Evolutionary conservation across 192 early-diverging fungal species (phyloP).

Genomic region (Spinellus fusiger): DNA sequence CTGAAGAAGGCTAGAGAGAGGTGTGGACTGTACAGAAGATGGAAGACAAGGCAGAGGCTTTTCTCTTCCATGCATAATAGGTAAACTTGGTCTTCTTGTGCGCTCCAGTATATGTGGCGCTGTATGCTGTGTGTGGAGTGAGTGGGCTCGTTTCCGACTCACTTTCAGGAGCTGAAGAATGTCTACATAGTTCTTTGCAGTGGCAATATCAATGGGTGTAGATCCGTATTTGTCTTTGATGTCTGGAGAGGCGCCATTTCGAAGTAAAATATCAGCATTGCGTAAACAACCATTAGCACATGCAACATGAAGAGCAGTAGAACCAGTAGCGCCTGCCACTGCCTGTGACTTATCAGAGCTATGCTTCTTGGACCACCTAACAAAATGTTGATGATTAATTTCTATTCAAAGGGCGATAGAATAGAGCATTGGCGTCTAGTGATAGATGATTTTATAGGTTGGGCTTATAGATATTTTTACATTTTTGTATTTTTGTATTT

Average conservation of each 20-base stretch:
- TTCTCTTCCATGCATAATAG: no score
- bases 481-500: no score
- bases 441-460: no score
- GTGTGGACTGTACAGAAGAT: no score
- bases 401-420: no score
- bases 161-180: conserved; percentile 23
- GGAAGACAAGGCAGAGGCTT: no score
- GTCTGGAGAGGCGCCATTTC: conserved; percentile 49
- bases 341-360: conserved; percentile 23
- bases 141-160: background rate
- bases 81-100: conserved; percentile 23
- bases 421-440: no score
- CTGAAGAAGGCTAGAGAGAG: no score
- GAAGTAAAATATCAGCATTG: conserved; percentile 54
- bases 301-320: conserved; percentile 80
- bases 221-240: conserved; percentile 52
- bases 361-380: conserved; percentile 25
- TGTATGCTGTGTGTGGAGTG: background rate
- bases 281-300: conserved; percentile 62
- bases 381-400: background rate
- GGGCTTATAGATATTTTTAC: no score
- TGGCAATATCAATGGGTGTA: conserved; percentile 38
- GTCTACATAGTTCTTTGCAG: conserved; percentile 38
- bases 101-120: background rate
- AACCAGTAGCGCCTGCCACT: conserved; percentile 47